Evolutionary conservation across 1,284 basidiomycete genomes (phyloP), one percentile per base, ranked within the genome.

Genomic region (Boletus calvinii): DNA sequence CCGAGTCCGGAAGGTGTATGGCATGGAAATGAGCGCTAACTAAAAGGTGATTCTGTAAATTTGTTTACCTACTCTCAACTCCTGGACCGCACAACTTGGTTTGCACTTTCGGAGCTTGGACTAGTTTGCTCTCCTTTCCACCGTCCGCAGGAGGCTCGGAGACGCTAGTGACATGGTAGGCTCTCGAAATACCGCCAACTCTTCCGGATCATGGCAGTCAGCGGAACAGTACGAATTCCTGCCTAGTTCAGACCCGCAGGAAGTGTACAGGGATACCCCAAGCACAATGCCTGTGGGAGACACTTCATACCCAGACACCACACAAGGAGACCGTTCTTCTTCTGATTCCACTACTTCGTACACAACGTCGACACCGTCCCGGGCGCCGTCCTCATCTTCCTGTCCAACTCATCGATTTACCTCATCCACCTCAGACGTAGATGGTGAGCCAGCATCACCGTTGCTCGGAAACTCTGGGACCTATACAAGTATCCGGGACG

Each of bases 341-440:
- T 77, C 74, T 32, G 56, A 67, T 35, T 72, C 73, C 37, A 71
- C 75, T 10, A 72, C 74, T 39, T 70, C 75, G 15, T 59, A 69
- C 24, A 70, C 74, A 12, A 72, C 77, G 4, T 77, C 79, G 29
- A 52, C 74, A 12, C 74, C 74, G 12, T 79, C 80, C 15, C 76
- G 78, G 46, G 72, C 75, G 20, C 62, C 69, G 7, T 80, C 80
- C 12, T 65, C 76, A 9, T 75, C 74, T 37, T 73, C 73, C 53
- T 74, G 67, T 77, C 63, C 75, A 34, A 73, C 76, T 17, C 72
- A 72, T 51, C 71, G 69, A 22, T 74, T 74, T 44, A 80, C 83
- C 1, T 75, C 78, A 12, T 83, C 76, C 63, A 72, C 77, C 24
- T 85, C 85, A 11, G 87, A 88, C 56, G 75, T 75, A 15, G 87